Base-by-base conservation (phyloP, 192 early-diverging fungal genomes). In the Entomortierella parvispora region DNA sequence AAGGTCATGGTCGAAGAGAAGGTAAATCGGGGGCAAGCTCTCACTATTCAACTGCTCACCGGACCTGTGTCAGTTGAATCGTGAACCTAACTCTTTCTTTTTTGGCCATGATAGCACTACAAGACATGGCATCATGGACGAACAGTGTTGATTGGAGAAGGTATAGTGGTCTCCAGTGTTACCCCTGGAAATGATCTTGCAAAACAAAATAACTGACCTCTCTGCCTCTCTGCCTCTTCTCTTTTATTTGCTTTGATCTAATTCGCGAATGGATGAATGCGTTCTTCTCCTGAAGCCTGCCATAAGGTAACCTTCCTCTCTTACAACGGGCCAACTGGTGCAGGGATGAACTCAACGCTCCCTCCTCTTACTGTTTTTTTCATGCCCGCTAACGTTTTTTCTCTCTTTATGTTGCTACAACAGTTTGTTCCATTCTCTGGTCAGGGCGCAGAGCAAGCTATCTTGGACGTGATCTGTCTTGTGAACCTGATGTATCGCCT, bases 1-100 rank as follows among this genome's bases (percentile, higher is more conserved):
- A 74, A 74, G 48, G n/a, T 74, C 25, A 74, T 74, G 70, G 57
- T 74, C 2, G 70, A 74, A 17, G 70, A 74, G 31, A 74, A 75
- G 37, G 37, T 40, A 40, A 40, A n/a, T n/a, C n/a, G n/a, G n/a
- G n/a, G n/a, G n/a, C n/a, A n/a, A n/a, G n/a, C n/a, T n/a, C n/a
- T n/a, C n/a, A n/a, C n/a, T n/a, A n/a, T n/a, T n/a, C n/a, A n/a
- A n/a, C n/a, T n/a, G n/a, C n/a, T n/a, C n/a, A n/a, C n/a, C n/a
- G n/a, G n/a, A n/a, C n/a, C n/a, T n/a, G n/a, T n/a, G n/a, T n/a
- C n/a, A n/a, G n/a, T n/a, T n/a, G n/a, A n/a, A n/a, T n/a, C n/a
- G n/a, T n/a, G n/a, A n/a, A n/a, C n/a, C n/a, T n/a, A n/a, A n/a
- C n/a, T n/a, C n/a, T n/a, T n/a, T n/a, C n/a, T n/a, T n/a, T n/a